Conservation (phyloP, 176 grass and related monocot genomes). For the Rhynchospora tenuis region DNA sequence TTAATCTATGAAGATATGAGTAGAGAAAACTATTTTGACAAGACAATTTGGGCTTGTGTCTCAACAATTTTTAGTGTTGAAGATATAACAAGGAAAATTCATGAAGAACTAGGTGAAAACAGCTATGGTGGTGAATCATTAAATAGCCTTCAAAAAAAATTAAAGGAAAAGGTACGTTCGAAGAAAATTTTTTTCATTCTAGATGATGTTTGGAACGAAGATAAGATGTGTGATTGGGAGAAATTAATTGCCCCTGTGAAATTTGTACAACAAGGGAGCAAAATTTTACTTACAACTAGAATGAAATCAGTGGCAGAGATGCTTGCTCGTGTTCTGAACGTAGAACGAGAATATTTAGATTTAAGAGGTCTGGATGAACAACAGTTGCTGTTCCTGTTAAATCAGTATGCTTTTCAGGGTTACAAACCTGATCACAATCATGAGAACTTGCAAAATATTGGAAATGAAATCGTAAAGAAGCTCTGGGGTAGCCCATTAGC, state of each 20-base stretch:
- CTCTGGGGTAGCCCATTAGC: neutral
- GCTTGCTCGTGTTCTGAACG: neutral
- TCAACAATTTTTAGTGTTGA: neutral
- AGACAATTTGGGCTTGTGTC: neutral
- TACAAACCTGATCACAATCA: neutral
- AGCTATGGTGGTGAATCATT: neutral
- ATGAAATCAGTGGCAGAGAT: slow-evolving; percentile 11
- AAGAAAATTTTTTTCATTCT: slow-evolving; percentile 24
- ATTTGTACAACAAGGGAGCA: slow-evolving; percentile 15
- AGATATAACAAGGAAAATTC: slow-evolving; percentile 15
- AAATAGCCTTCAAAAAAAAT: neutral
- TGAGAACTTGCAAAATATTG: neutral
- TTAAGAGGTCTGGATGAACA: slow-evolving; percentile 1
- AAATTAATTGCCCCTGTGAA: neutral
- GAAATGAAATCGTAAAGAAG: neutral
- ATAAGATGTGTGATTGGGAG: neutral
- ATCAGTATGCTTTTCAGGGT: neutral
- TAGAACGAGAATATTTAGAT: neutral
- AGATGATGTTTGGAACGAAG: slow-evolving; percentile 29
- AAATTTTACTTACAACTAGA: slow-evolving; percentile 25
- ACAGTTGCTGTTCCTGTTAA: neutral
- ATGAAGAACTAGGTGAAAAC: neutral
- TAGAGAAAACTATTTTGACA: neutral
- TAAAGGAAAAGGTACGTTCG: neutral
- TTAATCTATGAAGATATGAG: neutral